A percentile compares a stretch with the other conserved stretches of the same genome.
phyloP scores from a whole-genome alignment of 2,329 filamentous ascomycete species.

The Diaporthe ampelina region DNA sequence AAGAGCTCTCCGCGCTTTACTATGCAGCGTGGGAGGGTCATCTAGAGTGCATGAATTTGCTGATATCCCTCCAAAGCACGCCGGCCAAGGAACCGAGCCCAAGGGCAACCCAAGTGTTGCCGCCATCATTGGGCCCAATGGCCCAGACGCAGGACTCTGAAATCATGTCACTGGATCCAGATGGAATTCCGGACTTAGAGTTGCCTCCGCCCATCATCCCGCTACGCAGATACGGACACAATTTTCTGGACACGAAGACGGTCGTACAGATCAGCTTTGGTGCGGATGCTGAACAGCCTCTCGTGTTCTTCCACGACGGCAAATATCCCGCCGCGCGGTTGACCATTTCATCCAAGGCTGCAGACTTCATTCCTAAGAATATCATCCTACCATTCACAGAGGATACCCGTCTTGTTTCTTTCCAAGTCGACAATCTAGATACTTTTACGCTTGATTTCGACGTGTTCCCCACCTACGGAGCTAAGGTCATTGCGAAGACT shows the following conservation, averaged over 20 bases:
- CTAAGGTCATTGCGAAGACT: conserved; percentile 96
- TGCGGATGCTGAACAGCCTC: conserved; percentile 78
- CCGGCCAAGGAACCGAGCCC: conserved; percentile 52
- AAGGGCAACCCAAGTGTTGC: conserved; percentile 55
- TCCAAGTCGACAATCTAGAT: conserved; percentile 94
- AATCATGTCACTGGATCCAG: conserved; percentile 80
- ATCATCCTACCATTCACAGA: conserved; percentile 96
- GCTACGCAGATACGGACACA: conserved; percentile 93
- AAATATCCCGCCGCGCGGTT: conserved; percentile 96
- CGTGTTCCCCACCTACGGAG: conserved; percentile 96
- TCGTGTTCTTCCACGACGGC: conserved; percentile 96
- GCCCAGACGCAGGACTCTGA: conserved; percentile 65
- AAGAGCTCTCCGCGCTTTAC: conserved; percentile 94
- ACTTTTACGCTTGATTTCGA: conserved; percentile 97
- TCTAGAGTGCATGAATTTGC: conserved; percentile 90
- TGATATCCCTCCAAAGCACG: conserved; percentile 60
- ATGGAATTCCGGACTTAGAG: conserved; percentile 92
- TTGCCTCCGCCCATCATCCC: conserved; percentile 97
- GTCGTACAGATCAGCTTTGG: conserved; percentile 95
- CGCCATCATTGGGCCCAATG: conserved; percentile 55
- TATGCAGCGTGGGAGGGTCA: conserved; percentile 99
- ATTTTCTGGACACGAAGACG: conserved; percentile 97
- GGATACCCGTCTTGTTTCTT: conserved; percentile 92
- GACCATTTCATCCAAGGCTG: conserved; percentile 96
- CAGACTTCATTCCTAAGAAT: conserved; percentile 96